phyloP scores from a whole-genome alignment of 148 eudicot genomes.

The Amaranthus hypochondriacus region DNA sequence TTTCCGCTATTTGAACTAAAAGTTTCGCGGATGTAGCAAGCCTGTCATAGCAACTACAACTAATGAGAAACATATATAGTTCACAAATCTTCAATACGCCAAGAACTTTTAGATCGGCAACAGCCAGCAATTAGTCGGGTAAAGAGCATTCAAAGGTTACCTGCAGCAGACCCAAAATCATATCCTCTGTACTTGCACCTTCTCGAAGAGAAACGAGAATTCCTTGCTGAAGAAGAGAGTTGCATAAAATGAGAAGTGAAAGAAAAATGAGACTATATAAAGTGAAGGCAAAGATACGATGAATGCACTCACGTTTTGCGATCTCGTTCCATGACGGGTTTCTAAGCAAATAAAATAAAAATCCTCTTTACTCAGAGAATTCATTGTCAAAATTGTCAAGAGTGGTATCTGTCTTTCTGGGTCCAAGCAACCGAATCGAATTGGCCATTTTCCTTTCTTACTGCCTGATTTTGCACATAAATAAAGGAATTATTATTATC shows the following conservation, averaged over 20 bases:
- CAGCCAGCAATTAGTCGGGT: background rate
- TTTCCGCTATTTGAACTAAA: conserved; percentile 24
- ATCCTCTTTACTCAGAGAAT: conserved; percentile 55
- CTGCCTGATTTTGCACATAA: conserved; percentile 17
- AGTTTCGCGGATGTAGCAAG: conserved; percentile 57
- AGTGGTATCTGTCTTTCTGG: conserved; percentile 38
- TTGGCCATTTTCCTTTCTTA: conserved; percentile 53
- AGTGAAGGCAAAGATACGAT: no score
- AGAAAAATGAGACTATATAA: background rate
- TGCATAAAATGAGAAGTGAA: conserved; percentile 3
- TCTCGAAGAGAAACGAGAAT: conserved; percentile 75
- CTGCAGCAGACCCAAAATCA: conserved; percentile 73
- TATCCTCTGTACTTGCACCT: conserved; percentile 57
- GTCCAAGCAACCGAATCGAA: conserved; percentile 64
- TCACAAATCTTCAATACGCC: background rate
- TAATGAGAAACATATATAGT: background rate
- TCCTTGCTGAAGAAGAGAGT: conserved; percentile 32
- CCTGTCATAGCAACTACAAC: conserved; percentile 35
- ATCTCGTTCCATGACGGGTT: conserved; percentile 28
- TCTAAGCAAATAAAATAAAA: conserved; percentile 73
- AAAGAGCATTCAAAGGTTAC: conserved; percentile 23
- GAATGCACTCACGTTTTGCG: conserved; percentile 33
- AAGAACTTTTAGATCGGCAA: no score
- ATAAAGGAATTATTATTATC: background rate
- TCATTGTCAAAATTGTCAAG: conserved; percentile 48